Base-by-base conservation (phyloP, 2,329 filamentous ascomycete species). In the Leptoxyphium fumago region DNA sequence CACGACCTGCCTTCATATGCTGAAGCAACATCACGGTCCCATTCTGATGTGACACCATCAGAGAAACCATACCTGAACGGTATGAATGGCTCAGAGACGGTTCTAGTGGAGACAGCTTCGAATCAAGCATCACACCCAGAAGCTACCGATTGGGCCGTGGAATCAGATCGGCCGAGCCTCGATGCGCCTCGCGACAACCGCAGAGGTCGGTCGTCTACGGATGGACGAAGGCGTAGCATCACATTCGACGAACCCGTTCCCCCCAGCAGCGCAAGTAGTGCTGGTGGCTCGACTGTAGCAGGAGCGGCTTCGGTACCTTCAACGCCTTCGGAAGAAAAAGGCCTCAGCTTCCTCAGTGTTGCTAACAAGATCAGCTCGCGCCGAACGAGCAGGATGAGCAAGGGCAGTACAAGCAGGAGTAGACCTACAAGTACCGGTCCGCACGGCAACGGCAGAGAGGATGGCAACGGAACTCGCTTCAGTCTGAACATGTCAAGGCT, bases 261-360 rank as follows among this genome's bases (percentile, higher is more conserved):
- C 15, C 32, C 32, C 32, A 36, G 32, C 15, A 36, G 15, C 15
- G 41, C 55, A 8, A 63, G 60, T 34, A 51, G 53, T 32, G 56
- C 55, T 40, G 50, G 52, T 14, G 53, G 54, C 29, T 55, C 53
- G 44, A 43, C 50, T 2, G 46, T 46, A 8, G 56, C 53, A 8
- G 54, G 54, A 32, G 18, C 38, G 14, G 38, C 38, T 10, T 61
- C 59, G 5, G 47, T 56, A 6, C 58, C 67, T 1, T 53, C 62
- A 2, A 72, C 68, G 2, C 68, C 69, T 2, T 46, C 52, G 4
- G 68, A 69, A 18, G 68, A 71, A 29, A 57, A 62, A 7, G 40
- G 46, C 7, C 49, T 47, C 38, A 43, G 50, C 11, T 60, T 62
- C 46, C 50, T 61, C 14, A 45, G 49, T 10, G 55, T 58, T 5